Percentiles rank a stretch among this genome's conserved stretches.
Evolutionary conservation across 164 flowering plant species (phyloP).

Genomic region (Macadamia integrifolia): DNA sequence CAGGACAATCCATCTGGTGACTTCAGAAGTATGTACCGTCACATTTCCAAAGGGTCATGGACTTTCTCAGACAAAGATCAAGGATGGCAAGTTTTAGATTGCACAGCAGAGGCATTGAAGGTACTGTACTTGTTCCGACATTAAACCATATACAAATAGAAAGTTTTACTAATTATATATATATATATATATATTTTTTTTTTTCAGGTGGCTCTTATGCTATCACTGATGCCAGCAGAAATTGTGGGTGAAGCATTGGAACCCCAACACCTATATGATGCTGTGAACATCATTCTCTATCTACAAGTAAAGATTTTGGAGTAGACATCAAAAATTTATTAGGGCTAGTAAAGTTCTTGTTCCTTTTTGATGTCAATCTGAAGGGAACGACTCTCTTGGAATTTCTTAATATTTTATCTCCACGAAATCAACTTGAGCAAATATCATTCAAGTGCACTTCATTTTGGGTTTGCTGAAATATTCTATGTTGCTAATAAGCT

Average conservation of each 20-base stretch:
- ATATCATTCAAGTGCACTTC: no score
- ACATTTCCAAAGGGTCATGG: constrained; percentile 51
- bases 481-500: no score
- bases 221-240: constrained; percentile 40
- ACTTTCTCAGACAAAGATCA: constrained; percentile 52
- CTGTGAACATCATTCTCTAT: constrained; percentile 42
- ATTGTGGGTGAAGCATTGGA: constrained; percentile 41
- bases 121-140: constrained; percentile 12
- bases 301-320: constrained; percentile 28
- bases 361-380: no score
- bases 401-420: no score
- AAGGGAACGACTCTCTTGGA: no score
- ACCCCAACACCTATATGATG: constrained; percentile 32
- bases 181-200: not conserved
- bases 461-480: no score
- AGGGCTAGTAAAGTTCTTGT: no score
- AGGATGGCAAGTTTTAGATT: constrained; percentile 61
- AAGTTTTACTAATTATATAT: not conserved
- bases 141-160: not conserved
- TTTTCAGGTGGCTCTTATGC: constrained; percentile 32
- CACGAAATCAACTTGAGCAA: no score
- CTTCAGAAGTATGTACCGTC: constrained; percentile 31
- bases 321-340: no score
- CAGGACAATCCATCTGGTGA: constrained; percentile 34
- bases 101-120: constrained; percentile 54